Percentiles rank a stretch among this genome's conserved stretches.
Conservation (phyloP, 345 rosid species). For the Eucalyptus melliodora region DNA sequence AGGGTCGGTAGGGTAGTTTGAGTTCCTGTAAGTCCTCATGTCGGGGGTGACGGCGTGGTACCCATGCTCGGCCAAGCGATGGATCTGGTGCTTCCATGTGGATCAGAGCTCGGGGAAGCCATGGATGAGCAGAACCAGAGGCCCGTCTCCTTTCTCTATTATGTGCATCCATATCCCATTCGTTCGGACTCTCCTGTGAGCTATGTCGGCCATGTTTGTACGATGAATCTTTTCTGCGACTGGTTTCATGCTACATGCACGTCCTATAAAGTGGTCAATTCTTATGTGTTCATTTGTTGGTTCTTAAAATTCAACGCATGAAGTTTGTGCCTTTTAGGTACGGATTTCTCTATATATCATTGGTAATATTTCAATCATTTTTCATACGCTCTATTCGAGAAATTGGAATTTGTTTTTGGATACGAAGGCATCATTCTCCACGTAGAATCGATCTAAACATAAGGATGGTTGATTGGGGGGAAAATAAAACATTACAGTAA, state of each 20-base stretch:
- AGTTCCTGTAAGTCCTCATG: constrained; percentile 6
- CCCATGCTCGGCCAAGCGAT: not conserved
- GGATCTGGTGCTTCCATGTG: constrained; percentile 16
- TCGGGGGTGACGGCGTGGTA: constrained; percentile 9
- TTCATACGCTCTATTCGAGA: fast-evolving
- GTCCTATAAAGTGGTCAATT: not conserved
- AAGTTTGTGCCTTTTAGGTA: too few species aligned
- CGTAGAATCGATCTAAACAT: too few species aligned
- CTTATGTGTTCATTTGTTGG: not conserved
- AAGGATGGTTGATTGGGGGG: too few species aligned
- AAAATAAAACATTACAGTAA: too few species aligned
- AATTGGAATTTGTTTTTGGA: too few species aligned
- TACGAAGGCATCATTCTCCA: too few species aligned
- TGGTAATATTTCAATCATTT: fast-evolving
- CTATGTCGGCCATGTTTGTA: not conserved
- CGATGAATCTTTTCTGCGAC: not conserved
- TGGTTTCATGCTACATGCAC: not conserved
- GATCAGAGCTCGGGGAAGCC: constrained; percentile 22
- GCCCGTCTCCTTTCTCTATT: constrained; percentile 8
- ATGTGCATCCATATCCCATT: constrained; percentile 14
- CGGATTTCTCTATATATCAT: not conserved
- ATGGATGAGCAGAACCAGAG: constrained; percentile 16
- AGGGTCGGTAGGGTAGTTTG: not conserved
- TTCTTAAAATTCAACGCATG: not conserved
- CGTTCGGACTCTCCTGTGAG: not conserved